These are phyloP conservation scores for Yarrowia bubula DNA, from an alignment of 805 yeast species.

Conservation along the genomic window DNA sequence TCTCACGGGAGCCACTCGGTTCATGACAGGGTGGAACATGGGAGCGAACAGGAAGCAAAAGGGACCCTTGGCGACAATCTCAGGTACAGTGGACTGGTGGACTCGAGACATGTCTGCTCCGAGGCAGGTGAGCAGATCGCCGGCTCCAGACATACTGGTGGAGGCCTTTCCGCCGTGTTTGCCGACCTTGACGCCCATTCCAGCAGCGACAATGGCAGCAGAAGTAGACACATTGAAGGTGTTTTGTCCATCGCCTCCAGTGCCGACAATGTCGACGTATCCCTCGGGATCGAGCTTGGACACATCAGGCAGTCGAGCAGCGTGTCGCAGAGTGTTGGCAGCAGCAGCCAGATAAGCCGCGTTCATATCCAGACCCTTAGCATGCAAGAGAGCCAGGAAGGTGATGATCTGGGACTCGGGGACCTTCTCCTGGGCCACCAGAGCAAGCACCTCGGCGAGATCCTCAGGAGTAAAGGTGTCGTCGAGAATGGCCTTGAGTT, in stretches of 20 bases:
- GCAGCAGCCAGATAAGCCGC: slow-evolving; percentile 85
- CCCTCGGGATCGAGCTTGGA: slow-evolving; percentile 41
- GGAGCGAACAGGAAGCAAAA: slow-evolving; percentile 87
- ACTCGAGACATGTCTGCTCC: slow-evolving; percentile 81
- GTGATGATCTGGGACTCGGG: slow-evolving; percentile 71
- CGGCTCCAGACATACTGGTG: slow-evolving; percentile 89
- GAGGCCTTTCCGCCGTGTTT: slow-evolving; percentile 98
- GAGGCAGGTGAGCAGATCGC: slow-evolving; percentile 76
- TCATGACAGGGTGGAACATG: slow-evolving; percentile 90
- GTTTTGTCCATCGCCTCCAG: slow-evolving; percentile 98
- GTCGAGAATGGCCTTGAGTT: slow-evolving; percentile 60
- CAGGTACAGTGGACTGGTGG: slow-evolving; percentile 58
- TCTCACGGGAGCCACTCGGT: slow-evolving; percentile 73
- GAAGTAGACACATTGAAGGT: slow-evolving; percentile 96
- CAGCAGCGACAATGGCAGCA: slow-evolving; percentile 91
- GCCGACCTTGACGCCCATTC: slow-evolving; percentile 74
- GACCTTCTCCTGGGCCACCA: slow-evolving; percentile 59
- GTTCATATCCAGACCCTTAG: slow-evolving; percentile 72
- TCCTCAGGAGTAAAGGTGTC: slow-evolving; percentile 61
- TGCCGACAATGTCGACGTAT: slow-evolving; percentile 89
- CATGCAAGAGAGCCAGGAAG: slow-evolving; percentile 73
- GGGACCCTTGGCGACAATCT: slow-evolving; percentile 46
- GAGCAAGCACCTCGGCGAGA: slow-evolving; percentile 57
- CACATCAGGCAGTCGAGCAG: slow-evolving; percentile 37
- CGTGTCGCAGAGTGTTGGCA: slow-evolving; percentile 66